phyloP scores from a whole-genome alignment of 371 early-diverging fungal genomes.

The Haplosporangium sp. region DNA sequence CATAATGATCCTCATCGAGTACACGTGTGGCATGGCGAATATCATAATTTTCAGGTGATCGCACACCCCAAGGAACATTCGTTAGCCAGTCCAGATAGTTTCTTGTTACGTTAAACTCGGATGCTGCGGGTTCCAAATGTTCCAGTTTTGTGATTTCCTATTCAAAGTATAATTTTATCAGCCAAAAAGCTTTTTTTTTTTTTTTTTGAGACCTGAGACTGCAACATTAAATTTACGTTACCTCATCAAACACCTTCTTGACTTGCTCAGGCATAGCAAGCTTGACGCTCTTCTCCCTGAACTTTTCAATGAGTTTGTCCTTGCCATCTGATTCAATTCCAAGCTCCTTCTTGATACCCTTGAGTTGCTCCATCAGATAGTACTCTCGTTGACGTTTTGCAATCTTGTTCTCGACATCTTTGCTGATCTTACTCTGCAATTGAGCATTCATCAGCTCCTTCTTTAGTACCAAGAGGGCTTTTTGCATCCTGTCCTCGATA shows the following conservation, averaged over 20 bases:
- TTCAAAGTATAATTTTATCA: neutral
- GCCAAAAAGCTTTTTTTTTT: neutral
- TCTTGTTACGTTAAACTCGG: conserved; percentile 97
- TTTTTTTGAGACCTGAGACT: neutral
- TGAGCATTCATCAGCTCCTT: conserved; percentile 97
- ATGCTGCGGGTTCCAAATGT: conserved; percentile 94
- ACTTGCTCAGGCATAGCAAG: conserved; percentile 92
- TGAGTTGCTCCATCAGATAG: conserved; percentile 97
- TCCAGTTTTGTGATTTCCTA: conserved; percentile 92
- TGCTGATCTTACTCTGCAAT: conserved; percentile 94
- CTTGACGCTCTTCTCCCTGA: conserved; percentile 84
- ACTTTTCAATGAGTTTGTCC: conserved; percentile 94
- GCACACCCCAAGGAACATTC: conserved; percentile 95
- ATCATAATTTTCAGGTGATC: conserved; percentile 90
- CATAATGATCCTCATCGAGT: conserved; percentile 98
- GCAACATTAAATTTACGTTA: conserved; percentile 25
- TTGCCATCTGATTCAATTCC: conserved; percentile 97
- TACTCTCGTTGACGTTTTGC: conserved; percentile 96
- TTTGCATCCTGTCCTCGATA: conserved; percentile 93
- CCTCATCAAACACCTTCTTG: conserved; percentile 96
- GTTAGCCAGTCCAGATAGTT: conserved; percentile 98
- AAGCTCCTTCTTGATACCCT: conserved; percentile 97
- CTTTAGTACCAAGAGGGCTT: conserved; percentile 91
- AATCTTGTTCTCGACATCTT: conserved; percentile 97
- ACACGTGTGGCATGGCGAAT: conserved; percentile 83